Evolutionary conservation across 139 green algal genomes (phyloP), one percentile per base, ranked within the genome.

Genomic region (Tetradesmus lagerheimii): DNA sequence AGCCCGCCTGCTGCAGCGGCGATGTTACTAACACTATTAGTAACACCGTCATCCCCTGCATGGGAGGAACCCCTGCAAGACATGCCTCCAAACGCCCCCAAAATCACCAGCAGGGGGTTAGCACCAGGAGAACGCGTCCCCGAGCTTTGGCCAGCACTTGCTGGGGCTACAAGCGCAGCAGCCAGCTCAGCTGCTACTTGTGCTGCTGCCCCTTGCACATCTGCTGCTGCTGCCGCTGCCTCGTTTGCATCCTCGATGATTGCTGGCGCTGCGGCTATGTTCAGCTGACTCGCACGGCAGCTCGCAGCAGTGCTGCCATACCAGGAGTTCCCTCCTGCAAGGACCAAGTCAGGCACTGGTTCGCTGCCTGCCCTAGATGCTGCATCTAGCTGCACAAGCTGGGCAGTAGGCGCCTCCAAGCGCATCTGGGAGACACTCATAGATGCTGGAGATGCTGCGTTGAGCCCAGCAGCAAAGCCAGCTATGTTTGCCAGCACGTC

Each of bases 181-280:
- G 31, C 79, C 25, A 85, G 41, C 79, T 85, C 41, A 31, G 79
- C 79, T 85, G 79, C 79, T 25, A 39, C 79, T 12, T 41, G 39
- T 25, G 79, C 39, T 15, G 79, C 79, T 66, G 29, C 37, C 41
- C 14, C 79, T 37, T 31, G 41, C 16, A 39, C 79, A 85, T 47
- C 27, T 50, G 77, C 35, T 41, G 37, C 37, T 57, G 35, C 77
- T 83, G 77, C 77, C 41, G 39, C 79, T 41, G 20, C 79, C 16
- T 85, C 23, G 27, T 27, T 23, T 25, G 25, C 77, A 47, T 31
- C 38, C 34, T 53, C 35, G 34, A 15, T 1, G 15, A 50, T 62
- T 4, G 37, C 77, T 83, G 77, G 25, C 41, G 4, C 37, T 57
- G 57, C 23, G 3, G 20, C 9, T 11, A 71, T 31, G 57, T 71